These are phyloP conservation scores for Eimeria falciformis DNA, from an alignment of 169 alveolate genomes.

Conservation along the genomic window DNA sequence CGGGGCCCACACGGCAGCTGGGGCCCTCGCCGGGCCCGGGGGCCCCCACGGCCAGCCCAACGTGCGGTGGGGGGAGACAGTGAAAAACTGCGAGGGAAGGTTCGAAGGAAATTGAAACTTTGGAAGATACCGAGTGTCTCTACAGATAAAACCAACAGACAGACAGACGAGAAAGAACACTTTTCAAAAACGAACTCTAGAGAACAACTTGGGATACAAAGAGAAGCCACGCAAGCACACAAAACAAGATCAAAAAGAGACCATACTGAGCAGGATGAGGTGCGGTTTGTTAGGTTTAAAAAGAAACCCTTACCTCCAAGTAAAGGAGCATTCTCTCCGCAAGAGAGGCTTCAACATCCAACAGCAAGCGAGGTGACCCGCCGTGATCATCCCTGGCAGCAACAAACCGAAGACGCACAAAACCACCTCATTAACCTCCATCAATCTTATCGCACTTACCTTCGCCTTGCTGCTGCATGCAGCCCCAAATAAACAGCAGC, in stretches of 20 bases:
- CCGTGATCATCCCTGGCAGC: slow-evolving; percentile 21
- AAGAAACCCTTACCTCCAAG: neutral
- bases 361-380: slow-evolving; percentile 5
- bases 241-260: neutral
- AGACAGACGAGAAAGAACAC: neutral
- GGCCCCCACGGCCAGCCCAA: slow-evolving; percentile 20
- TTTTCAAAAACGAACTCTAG: neutral
- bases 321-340: neutral
- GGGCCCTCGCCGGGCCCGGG: neutral
- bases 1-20: slow-evolving; percentile 41
- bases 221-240: neutral
- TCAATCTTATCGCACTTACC: no score
- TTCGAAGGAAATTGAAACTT: neutral
- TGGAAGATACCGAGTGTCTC: slow-evolving; percentile 10
- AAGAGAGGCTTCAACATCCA: slow-evolving; percentile 2
- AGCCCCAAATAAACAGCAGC: slow-evolving; percentile 21
- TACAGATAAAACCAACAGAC: slow-evolving; percentile 11
- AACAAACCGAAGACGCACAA: neutral
- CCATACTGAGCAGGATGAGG: no score
- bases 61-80: slow-evolving; percentile 32
- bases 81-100: neutral
- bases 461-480: no score
- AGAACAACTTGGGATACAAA: neutral
- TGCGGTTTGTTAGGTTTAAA: no score
- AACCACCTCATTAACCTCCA: no score